Evolutionary conservation across 306 rosid genomes (phyloP).

Genomic region (Echinosophora koreensis): DNA sequence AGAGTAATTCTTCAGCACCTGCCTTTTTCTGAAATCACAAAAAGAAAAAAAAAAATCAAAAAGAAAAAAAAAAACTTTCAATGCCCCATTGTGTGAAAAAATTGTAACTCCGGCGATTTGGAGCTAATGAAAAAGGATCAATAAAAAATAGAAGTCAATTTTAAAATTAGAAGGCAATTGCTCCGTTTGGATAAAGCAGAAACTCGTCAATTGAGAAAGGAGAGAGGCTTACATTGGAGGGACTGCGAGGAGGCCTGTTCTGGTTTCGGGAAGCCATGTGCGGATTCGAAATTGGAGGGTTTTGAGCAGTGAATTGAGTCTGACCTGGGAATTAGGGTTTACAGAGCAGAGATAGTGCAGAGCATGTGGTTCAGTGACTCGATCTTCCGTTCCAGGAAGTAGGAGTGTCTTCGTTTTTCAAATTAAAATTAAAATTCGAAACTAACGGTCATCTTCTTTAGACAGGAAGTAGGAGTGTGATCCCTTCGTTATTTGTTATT

Average conservation of each 20-base stretch:
- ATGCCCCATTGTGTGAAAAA: too few relatives aligned
- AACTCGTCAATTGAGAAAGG: too few relatives aligned
- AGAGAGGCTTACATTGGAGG: constrained; percentile 58
- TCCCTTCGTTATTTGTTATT: too few relatives aligned
- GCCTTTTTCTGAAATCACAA: constrained; percentile 65
- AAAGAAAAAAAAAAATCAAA: constrained; percentile 9
- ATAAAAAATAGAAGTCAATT: too few relatives aligned
- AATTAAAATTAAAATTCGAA: constrained; percentile 36
- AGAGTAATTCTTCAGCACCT: constrained; percentile 57
- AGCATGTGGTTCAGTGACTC: too few relatives aligned
- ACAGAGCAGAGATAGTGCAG: constrained; percentile 36
- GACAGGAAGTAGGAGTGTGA: too few relatives aligned
- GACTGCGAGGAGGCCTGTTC: constrained; percentile 85
- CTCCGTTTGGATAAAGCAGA: too few relatives aligned
- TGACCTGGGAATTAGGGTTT: constrained; percentile 54
- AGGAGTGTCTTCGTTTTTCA: not conserved
- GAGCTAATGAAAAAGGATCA: too few relatives aligned
- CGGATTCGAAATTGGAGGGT: constrained; percentile 12
- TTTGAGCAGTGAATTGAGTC: constrained; percentile 6
- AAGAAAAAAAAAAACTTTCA: too few relatives aligned
- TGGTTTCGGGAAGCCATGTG: constrained; percentile 85
- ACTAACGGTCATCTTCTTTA: constrained; percentile 35
- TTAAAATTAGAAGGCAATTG: too few relatives aligned
- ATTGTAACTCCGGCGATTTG: too few relatives aligned
- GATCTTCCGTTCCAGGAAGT: not conserved